Conservation (phyloP, 345 rosid genomes). For the Dimocarpus longan region DNA sequence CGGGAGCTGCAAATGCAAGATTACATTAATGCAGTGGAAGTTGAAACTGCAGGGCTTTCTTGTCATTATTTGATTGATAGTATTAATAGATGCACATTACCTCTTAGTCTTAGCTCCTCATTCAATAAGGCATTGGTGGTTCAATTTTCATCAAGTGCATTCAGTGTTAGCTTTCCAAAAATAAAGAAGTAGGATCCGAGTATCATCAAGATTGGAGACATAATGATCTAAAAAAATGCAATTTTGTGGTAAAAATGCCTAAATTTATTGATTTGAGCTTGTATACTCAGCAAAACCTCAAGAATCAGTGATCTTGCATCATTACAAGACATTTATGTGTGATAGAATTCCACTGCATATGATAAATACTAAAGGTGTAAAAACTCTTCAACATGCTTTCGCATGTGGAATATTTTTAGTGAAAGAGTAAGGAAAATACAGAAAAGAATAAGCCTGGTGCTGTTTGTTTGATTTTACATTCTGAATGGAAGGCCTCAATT, state of each 20-base stretch:
- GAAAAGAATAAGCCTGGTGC: constrained; percentile 20
- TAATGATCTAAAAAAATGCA: not conserved
- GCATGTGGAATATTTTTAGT: not conserved
- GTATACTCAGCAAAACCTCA: not conserved
- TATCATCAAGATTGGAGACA: not conserved
- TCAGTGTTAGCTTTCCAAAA: too few species aligned
- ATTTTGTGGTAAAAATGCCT: not conserved
- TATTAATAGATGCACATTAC: too few species aligned
- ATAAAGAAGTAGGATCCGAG: too few species aligned
- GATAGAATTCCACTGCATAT: not conserved
- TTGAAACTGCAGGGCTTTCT: not conserved
- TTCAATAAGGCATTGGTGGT: too few species aligned
- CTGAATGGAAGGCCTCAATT: constrained; percentile 26
- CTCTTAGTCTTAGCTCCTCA: too few species aligned
- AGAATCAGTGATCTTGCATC: constrained; percentile 1
- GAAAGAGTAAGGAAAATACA: constrained; percentile 9
- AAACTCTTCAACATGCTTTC: constrained; percentile 11
- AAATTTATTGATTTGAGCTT: constrained; percentile 10
- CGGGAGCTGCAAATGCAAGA: not conserved
- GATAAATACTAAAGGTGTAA: constrained; percentile 20
- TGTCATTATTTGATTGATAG: not conserved
- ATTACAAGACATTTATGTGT: constrained; percentile 5
- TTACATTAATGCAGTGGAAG: not conserved
- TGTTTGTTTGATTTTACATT: constrained; percentile 23
- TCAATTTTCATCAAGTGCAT: too few species aligned